A percentile compares a stretch with the other conserved stretches of the same genome.
Evolutionary conservation across 2,329 filamentous ascomycete species (phyloP).

Genomic region (Pestalotiopsis sp.): DNA sequence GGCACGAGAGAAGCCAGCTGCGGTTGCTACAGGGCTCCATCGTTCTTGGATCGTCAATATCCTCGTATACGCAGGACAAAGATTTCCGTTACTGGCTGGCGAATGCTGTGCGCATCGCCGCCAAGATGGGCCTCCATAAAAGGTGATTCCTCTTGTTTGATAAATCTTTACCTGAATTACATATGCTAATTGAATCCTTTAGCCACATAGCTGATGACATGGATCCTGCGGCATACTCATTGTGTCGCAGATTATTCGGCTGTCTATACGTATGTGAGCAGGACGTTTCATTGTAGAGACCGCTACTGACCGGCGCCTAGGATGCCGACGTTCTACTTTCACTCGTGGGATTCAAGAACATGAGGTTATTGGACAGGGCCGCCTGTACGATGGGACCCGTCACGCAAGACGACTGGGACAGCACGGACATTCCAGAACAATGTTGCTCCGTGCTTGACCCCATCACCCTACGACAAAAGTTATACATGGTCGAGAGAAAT

Average conservation of each 20-base stretch:
- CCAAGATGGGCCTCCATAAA: background rate
- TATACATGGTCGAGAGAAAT: background rate
- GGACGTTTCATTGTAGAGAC: background rate
- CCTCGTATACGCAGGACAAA: background rate
- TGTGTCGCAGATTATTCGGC: background rate
- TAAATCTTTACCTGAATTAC: no score
- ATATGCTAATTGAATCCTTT: background rate
- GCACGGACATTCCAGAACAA: background rate
- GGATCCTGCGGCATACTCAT: background rate
- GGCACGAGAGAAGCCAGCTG: background rate
- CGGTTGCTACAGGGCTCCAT: background rate
- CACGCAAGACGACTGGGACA: background rate
- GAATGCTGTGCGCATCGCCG: background rate
- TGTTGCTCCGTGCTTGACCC: background rate
- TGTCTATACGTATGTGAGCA: background rate
- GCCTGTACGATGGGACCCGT: background rate
- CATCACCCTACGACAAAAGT: background rate
- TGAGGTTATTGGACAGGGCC: background rate
- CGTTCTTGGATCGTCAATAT: background rate
- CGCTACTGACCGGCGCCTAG: background rate
- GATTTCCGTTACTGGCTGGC: background rate
- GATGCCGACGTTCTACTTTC: background rate
- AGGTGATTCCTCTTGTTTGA: background rate
- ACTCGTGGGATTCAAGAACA: background rate
- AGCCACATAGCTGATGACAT: background rate